Evolutionary conservation across 805 yeast genomes (phyloP), one percentile per base, ranked within the genome.

Genomic region (Blastobotrys attinorum): DNA sequence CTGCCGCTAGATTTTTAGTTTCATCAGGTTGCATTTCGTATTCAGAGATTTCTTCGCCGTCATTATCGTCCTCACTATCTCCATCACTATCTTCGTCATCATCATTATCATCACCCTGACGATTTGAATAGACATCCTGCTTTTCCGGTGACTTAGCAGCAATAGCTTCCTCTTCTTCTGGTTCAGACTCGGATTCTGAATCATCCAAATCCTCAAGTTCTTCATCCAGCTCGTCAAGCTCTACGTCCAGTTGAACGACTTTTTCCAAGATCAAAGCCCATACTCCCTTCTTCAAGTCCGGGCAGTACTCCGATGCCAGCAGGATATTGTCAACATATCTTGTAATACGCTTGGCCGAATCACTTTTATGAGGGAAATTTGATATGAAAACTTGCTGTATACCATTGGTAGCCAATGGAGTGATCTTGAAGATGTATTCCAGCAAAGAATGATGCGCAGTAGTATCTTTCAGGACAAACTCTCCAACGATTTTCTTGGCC

Each of bases 191-290:
- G 2, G 44, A 62, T 8, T 60, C 67, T 1, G 56, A 64, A 2
- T 63, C 71, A 6, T 66, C 76, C 8, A 58, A 65, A 7, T 72
- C 78, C 5, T 75, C 80, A 44, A 82, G 65, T 51, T 85, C 95
- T 54, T 88, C 96, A 46, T 86, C 65, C 54, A 83, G 92, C 57
- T 85, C 87, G 56, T 87, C 96, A 45, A 89, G 69, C 61, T 88
- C 97, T 3, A 89, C 96, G 63, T 90, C 98, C 38, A 92, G 69
- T 51, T 85, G 83, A 47, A 92, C 86, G 44, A 84, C 73, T 48
- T 79, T 76, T 61, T 90, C 96, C 32, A 88, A 67, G 13, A 89
- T 70, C 46, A 85, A 62, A 18, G 83, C 80, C 96, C 97, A 89
- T 4, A 85, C 71, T 38, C 77, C 77, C 50, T 73, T 73, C 52